Conservation (phyloP, 345 rosid species). For the Isatis tinctoria region DNA sequence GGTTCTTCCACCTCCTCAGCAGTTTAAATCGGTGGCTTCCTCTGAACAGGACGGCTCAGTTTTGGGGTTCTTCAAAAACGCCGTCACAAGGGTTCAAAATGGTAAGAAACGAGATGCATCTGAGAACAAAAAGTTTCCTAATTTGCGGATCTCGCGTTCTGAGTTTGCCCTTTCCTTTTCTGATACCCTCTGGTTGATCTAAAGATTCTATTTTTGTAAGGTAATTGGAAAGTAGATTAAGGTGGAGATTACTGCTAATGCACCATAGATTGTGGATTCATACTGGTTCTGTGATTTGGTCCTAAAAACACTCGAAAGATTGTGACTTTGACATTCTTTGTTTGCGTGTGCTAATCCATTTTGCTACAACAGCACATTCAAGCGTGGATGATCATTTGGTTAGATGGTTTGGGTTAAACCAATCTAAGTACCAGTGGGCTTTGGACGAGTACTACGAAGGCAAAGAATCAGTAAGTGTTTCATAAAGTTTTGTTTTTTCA, state of each 20-base stretch:
- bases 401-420: slow-evolving; percentile 98
- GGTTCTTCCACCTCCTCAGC: slow-evolving; percentile 49
- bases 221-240: background rate
- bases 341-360: background rate
- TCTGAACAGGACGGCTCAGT: slow-evolving; percentile 41
- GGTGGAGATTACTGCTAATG: background rate
- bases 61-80: slow-evolving; percentile 68
- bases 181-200: background rate
- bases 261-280: background rate
- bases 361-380: slow-evolving; percentile 73
- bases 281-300: background rate
- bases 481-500: background rate
- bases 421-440: slow-evolving; percentile 99
- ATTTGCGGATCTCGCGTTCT: slow-evolving; percentile 19
- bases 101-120: slow-evolving; percentile 38
- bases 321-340: background rate
- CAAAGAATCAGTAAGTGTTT: slow-evolving; percentile 71
- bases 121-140: background rate
- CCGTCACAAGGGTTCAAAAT: slow-evolving; percentile 68
- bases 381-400: slow-evolving; percentile 96
- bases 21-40: slow-evolving; percentile 40
- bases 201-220: slow-evolving; percentile 9
- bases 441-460: slow-evolving; percentile 82
- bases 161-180: background rate
- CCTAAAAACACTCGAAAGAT: background rate